Base-by-base conservation (phyloP, 441 rosid species). In the Lepidium campestre region DNA sequence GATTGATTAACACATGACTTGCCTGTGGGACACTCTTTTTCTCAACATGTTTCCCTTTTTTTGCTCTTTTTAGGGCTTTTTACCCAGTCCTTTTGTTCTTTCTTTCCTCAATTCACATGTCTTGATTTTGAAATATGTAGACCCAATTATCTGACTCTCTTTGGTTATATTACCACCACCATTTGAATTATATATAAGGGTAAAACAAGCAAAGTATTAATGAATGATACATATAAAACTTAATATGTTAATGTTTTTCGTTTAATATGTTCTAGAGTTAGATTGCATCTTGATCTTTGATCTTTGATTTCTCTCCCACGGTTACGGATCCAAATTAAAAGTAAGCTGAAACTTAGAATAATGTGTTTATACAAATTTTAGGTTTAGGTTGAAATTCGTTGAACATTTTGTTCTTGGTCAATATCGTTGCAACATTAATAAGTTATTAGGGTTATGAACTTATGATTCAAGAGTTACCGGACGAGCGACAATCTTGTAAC, bases 11-110 rank as follows among this genome's bases (percentile, higher is more conserved):
- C 76, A 72, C 76, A 72, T 72, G 76, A 72, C 71, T 57, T 72
- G 71, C 71, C 67, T 65, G 76, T 72, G 72, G 76, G 76, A 58
- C 71, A 58, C 62, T 57, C 56, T 72, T 71, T 71, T 48, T 35
- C 59, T 57, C 75, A 70, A 71, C 71, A 57, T 71, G 75, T 64
- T 71, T 57, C 53, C 65, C 49, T 57, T 71, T 56, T 29, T 40
- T 71, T 71, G 60, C 70, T 64, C 59, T 39, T 65, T 72, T 57
- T 57, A 58, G 76, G 76, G 67, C 67, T 59, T 65, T 72, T 59
- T 35, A 0, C 60, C 13, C 72, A 52, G 67, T 65, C 57, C 62
- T 72, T 72, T 58, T 65, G 67, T 73, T 72, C 35, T 59, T 59
- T 66, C 76, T 59, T 73, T 73, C 72, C 34, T 73, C 71, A 40